A percentile compares a stretch with the other conserved stretches of the same genome.
phyloP scores from a whole-genome alignment of 306 rosid genomes.

The Rosa chinensis region DNA sequence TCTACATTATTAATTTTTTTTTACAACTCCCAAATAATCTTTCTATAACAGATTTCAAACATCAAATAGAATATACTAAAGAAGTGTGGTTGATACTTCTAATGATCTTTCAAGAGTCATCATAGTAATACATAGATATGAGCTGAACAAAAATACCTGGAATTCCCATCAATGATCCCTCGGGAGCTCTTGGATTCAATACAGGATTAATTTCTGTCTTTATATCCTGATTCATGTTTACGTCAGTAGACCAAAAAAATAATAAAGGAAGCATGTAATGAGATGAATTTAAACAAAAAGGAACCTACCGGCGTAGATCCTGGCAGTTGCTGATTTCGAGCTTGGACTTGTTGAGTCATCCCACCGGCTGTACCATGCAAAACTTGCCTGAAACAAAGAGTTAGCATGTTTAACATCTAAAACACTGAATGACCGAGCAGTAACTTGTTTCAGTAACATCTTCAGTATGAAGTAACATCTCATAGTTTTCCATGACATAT shows the following conservation, averaged over 20 bases:
- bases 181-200: conserved; percentile 88
- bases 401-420: conserved; percentile 15
- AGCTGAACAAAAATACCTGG: conserved; percentile 62
- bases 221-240: conserved; percentile 59
- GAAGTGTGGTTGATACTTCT: background rate
- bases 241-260: conserved; percentile 30
- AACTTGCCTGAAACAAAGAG: conserved; percentile 70
- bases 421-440: background rate
- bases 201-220: conserved; percentile 90
- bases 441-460: conserved; percentile 6
- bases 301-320: conserved; percentile 78
- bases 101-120: conserved; percentile 16
- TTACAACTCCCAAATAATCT: conserved; percentile 22
- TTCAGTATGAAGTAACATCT: background rate
- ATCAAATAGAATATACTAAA: background rate
- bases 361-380: conserved; percentile 84
- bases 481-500: background rate
- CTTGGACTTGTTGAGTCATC: conserved; percentile 94
- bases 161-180: conserved; percentile 82
- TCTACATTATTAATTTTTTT: background rate
- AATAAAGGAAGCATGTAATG: conserved; percentile 17
- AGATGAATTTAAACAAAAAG: conserved; percentile 20
- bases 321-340: conserved; percentile 79
- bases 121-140: conserved; percentile 11
- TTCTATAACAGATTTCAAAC: conserved; percentile 10